These are phyloP conservation scores for Yamadazyma aaseri DNA, from an alignment of 1,139 yeast species.

Conservation along the genomic window DNA sequence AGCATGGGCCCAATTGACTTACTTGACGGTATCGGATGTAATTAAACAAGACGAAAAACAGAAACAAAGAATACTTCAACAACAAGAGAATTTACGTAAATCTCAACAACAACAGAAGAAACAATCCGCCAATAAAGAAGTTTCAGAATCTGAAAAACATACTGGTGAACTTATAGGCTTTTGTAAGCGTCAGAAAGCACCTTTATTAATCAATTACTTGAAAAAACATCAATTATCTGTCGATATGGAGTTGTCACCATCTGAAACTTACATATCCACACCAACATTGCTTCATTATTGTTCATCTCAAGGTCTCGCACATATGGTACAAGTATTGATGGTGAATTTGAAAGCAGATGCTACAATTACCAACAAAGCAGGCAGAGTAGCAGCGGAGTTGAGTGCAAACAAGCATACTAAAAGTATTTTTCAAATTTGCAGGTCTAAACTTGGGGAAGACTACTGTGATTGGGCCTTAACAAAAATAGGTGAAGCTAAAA, in stretches of 20 bases:
- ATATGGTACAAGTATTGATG: conserved; percentile 66
- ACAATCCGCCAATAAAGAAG: conserved; percentile 20
- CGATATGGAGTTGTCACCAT: conserved; percentile 53
- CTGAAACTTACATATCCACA: conserved; percentile 45
- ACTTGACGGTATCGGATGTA: conserved; percentile 52
- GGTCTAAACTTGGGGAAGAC: conserved; percentile 67
- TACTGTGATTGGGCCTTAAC: conserved; percentile 69
- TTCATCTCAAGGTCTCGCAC: conserved; percentile 62
- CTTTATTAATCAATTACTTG: conserved; percentile 63
- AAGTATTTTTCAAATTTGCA: conserved; percentile 65
- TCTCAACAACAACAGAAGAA: conserved; percentile 18
- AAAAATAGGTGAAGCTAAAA: conserved; percentile 62
- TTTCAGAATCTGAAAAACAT: conserved; percentile 42
- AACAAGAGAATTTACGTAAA: conserved; percentile 21
- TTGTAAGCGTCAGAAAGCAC: conserved; percentile 75
- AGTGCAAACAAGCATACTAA: conserved; percentile 43
- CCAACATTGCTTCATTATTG: conserved; percentile 86
- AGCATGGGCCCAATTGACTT: conserved; percentile 80
- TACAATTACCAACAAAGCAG: conserved; percentile 47
- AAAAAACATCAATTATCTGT: conserved; percentile 56
- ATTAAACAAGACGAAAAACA: conserved; percentile 47
- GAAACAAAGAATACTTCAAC: conserved; percentile 21
- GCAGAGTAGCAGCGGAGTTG: conserved; percentile 59
- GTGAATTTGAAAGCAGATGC: conserved; percentile 74
- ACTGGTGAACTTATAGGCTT: conserved; percentile 58